Evolutionary conservation across 2,329 filamentous ascomycete species (phyloP), one percentile per base, ranked within the genome.

Genomic region (Colletotrichum higginsianum): DNA sequence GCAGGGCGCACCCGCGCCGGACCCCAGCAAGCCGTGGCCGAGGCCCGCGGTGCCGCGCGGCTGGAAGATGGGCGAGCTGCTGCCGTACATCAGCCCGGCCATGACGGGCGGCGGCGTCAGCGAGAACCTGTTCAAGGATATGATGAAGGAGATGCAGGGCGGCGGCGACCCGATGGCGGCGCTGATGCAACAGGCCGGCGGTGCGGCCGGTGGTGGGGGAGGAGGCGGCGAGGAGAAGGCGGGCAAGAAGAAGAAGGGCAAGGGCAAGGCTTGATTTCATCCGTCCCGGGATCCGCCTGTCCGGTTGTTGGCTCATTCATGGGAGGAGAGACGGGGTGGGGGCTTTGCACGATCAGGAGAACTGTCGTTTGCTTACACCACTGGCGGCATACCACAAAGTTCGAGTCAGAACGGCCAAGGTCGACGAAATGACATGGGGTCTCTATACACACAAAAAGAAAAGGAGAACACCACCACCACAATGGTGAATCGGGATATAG

Each of bases 81-180:
- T 99, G 75, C 96, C 96, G 26, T 91, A 97, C 74, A 93, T 97
- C 79, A 97, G 93, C 74, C 91, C 95, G 0, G 96, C 95, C 21
- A 89, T 98, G 83, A 96, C 93, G 65, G 96, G 96, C 11, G 96
- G 96, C 13, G 96, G 96, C 46, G 94, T 98, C 13, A 95, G 91
- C 73, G 96, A 99, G 82, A 97, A 98, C 79, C 90, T 98, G 73
- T 91, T 98, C 78, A 94, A 96, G 85, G 95, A 98, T 76, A 97
- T 98, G 87, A 98, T 98, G 95, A 92, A 91, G 78, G 94, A 97
- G 84, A 97, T 98, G 94, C 86, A 87, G 78, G 81, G 82, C 3
- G 83, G 82, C 2, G 86, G 83, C 0, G 85, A 86, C 50, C 83
- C 82, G 9, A 85, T 86, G 84, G 78, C 80, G 9, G 84, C 83